Evolutionary conservation across 257 asterid species (phyloP).

Genomic region (Solanum corneliomulleri): DNA sequence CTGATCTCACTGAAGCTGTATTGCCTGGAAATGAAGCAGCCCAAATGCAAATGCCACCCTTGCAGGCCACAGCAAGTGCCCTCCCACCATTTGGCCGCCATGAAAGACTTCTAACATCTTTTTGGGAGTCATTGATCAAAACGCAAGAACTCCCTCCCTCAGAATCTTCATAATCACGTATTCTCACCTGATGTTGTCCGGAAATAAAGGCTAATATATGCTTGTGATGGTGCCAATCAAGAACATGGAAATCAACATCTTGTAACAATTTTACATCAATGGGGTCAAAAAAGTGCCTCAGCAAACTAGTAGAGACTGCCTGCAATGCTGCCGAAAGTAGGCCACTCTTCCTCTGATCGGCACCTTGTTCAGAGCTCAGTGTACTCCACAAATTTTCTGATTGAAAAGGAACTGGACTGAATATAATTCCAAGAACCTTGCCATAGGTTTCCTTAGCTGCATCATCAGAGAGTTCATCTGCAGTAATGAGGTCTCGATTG

Average conservation of each 20-base stretch:
- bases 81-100: constrained; percentile 98
- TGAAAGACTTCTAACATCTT: constrained; percentile 62
- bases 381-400: constrained; percentile 17
- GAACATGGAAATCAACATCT: constrained; percentile 50
- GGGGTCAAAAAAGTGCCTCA: constrained; percentile 43
- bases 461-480: constrained; percentile 63
- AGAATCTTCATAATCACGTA: constrained; percentile 73
- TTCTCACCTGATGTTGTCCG: constrained; percentile 63
- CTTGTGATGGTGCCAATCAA: constrained; percentile 85
- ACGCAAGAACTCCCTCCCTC: constrained; percentile 62
- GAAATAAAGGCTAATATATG: constrained; percentile 75
- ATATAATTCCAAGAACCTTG: constrained; percentile 61
- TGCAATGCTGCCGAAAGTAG: constrained; percentile 27
- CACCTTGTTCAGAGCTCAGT: constrained; percentile 23
- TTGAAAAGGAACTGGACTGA: constrained; percentile 62
- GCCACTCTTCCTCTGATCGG: constrained; percentile 21
- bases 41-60: constrained; percentile 96
- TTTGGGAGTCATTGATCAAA: constrained; percentile 60
- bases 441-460: constrained; percentile 67
- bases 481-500: constrained; percentile 73
- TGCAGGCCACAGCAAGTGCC: constrained; percentile 88
- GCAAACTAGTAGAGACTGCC: constrained; percentile 41
- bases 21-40: constrained; percentile 86
- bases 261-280: constrained; percentile 60
- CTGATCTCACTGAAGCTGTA: constrained; percentile 70